These are phyloP conservation scores for Moesziomyces sp. DNA, from an alignment of 1,284 basidiomycete species.

Conservation along the genomic window DNA sequence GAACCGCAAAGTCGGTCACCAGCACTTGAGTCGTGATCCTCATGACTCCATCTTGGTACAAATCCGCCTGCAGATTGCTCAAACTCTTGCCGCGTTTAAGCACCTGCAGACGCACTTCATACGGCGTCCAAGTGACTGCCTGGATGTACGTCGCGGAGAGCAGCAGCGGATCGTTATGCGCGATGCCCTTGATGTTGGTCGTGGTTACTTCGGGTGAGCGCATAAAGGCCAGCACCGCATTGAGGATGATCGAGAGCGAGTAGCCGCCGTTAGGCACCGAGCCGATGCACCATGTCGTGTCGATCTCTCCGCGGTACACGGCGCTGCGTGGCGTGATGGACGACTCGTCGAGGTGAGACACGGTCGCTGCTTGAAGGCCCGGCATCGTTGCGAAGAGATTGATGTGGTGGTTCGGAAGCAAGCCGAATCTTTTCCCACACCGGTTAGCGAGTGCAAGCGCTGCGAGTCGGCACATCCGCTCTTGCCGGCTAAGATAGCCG, in stretches of 20 bases:
- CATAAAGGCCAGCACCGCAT: constrained; percentile 49
- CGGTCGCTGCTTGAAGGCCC: constrained; percentile 13
- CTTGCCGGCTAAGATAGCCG: too few species aligned
- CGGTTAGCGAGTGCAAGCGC: too few species aligned
- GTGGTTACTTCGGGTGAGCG: constrained; percentile 17
- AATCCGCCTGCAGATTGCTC: constrained; percentile 40
- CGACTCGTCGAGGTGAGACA: constrained; percentile 18
- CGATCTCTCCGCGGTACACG: constrained; percentile 26
- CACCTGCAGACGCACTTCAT: constrained; percentile 16
- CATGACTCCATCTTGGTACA: constrained; percentile 24
- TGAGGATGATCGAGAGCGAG: constrained; percentile 43
- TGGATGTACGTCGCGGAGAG: constrained; percentile 41
- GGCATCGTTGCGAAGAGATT: constrained; percentile 14
- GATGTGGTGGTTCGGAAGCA: not conserved
- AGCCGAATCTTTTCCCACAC: too few species aligned
- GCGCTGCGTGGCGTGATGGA: constrained; percentile 13
- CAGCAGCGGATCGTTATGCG: constrained; percentile 34
- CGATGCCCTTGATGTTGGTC: constrained; percentile 20
- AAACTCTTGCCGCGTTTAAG: constrained; percentile 39
- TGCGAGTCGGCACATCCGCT: too few species aligned
- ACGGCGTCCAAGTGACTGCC: constrained; percentile 22
- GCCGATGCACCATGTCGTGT: constrained; percentile 47
- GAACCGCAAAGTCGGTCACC: constrained; percentile 31
- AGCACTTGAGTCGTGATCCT: constrained; percentile 39
- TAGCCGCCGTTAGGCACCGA: constrained; percentile 49